A percentile compares a stretch with the other conserved stretches of the same genome.
Evolutionary conservation across 1,284 basidiomycete species (phyloP).

Genomic region (Rhodotorula glutinis): DNA sequence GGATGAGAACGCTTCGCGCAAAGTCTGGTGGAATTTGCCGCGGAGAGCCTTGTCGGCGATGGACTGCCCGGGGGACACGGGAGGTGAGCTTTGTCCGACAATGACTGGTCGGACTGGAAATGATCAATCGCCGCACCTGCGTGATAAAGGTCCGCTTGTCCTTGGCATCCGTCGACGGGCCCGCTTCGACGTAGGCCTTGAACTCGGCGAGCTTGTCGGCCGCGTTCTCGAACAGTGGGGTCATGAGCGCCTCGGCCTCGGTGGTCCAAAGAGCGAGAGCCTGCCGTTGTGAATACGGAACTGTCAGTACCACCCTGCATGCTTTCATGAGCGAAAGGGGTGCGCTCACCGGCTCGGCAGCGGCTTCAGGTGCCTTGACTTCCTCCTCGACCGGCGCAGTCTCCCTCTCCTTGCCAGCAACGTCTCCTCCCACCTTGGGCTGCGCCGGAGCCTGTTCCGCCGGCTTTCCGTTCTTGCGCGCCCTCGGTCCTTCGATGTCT

Average conservation of each 20-base stretch:
- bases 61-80: too few relatives aligned
- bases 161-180: not conserved
- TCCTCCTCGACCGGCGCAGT: not conserved
- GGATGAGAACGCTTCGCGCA: conserved; percentile 77
- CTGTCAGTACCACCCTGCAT: too few relatives aligned
- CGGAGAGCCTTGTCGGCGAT: conserved; percentile 77
- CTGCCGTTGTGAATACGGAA: not conserved
- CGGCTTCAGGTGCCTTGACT: not conserved
- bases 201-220: conserved; percentile 24
- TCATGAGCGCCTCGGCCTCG: not conserved
- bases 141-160: conserved; percentile 14
- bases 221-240: conserved; percentile 7
- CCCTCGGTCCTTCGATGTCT: conserved; percentile 62
- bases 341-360: not conserved
- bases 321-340: too few relatives aligned
- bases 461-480: conserved; percentile 3
- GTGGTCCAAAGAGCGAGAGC: conserved; percentile 19
- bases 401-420: too few relatives aligned
- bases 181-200: conserved; percentile 21
- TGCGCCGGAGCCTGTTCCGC: not conserved
- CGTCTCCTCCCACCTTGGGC: too few relatives aligned
- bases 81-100: too few relatives aligned
- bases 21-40: conserved; percentile 72
- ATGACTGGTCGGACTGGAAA: too few relatives aligned
- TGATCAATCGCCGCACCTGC: conserved; percentile 12